These are phyloP conservation scores for Corylus heterophylla DNA, from an alignment of 306 rosid genomes.

Conservation along the genomic window DNA sequence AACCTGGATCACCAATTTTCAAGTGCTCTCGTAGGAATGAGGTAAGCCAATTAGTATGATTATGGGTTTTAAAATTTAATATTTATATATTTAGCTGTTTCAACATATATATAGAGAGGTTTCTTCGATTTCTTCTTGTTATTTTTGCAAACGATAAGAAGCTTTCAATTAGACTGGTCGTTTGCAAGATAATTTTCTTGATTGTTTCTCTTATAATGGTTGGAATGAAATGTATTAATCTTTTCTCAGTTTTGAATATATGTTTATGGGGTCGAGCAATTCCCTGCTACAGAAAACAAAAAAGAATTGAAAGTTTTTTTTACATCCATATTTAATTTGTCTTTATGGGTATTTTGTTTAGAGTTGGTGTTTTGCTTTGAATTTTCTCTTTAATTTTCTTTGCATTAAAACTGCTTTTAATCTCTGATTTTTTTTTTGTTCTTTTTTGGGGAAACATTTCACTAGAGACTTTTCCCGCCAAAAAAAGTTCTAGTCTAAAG, in stretches of 20 bases:
- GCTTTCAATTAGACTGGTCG: not conserved
- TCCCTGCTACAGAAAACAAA: not conserved
- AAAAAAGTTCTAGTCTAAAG: no score
- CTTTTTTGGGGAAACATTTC: no score
- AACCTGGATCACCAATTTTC: conserved; percentile 93
- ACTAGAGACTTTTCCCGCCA: no score
- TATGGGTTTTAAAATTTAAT: no score
- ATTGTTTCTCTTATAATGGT: not conserved
- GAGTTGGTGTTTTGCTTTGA: not conserved
- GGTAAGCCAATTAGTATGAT: conserved; percentile 40
- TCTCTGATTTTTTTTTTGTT: no score
- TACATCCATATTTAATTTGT: not conserved
- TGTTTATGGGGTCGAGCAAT: not conserved
- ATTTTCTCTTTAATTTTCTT: not conserved
- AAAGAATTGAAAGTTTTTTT: not conserved
- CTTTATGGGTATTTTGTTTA: not conserved
- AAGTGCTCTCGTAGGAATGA: conserved; percentile 89
- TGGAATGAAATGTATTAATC: not conserved
- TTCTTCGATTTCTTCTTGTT: not conserved
- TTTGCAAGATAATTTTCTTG: not conserved
- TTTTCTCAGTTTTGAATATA: not conserved
- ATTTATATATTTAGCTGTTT: not conserved
- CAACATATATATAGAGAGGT: not conserved
- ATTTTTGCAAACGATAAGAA: not conserved
- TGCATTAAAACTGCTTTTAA: not conserved